phyloP scores from a whole-genome alignment of 306 rosid species.

The Citrullus amarus region DNA sequence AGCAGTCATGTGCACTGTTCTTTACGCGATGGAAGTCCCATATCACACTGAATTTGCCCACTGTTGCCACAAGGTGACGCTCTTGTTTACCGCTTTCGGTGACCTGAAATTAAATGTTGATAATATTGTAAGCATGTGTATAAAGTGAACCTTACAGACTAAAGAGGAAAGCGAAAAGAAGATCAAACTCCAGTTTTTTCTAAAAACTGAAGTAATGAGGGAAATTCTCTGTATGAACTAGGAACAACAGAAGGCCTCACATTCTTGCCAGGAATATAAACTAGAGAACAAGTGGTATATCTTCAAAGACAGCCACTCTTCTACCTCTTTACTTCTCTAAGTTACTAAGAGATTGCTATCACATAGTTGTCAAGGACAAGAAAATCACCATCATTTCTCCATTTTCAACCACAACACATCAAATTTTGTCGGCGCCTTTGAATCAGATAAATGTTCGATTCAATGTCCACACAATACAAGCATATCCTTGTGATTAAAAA shows the following conservation, averaged over 20 bases:
- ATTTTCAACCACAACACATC: not conserved
- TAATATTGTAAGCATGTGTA: not conserved
- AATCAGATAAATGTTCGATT: not conserved
- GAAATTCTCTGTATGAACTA: not conserved
- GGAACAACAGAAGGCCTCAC: not conserved
- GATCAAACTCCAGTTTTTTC: not conserved
- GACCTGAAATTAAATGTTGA: conserved; percentile 34
- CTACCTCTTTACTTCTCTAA: not conserved
- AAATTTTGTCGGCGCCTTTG: not conserved
- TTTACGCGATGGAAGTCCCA: conserved; percentile 95
- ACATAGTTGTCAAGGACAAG: not conserved
- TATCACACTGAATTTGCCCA: conserved; percentile 93
- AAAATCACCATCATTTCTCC: not conserved
- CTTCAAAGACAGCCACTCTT: not conserved
- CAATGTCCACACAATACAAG: not conserved
- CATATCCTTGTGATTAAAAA: not conserved
- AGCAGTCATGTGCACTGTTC: conserved; percentile 73
- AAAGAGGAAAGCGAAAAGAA: not conserved
- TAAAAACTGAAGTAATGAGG: not conserved
- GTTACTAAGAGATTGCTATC: not conserved
- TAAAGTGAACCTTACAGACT: not conserved
- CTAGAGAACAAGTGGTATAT: not conserved
- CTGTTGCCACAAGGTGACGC: conserved; percentile 83
- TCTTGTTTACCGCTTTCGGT: conserved; percentile 94
- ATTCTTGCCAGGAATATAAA: not conserved